Evolutionary conservation across 441 rosid species (phyloP).

Genomic region (Dalechampia spathulata): DNA sequence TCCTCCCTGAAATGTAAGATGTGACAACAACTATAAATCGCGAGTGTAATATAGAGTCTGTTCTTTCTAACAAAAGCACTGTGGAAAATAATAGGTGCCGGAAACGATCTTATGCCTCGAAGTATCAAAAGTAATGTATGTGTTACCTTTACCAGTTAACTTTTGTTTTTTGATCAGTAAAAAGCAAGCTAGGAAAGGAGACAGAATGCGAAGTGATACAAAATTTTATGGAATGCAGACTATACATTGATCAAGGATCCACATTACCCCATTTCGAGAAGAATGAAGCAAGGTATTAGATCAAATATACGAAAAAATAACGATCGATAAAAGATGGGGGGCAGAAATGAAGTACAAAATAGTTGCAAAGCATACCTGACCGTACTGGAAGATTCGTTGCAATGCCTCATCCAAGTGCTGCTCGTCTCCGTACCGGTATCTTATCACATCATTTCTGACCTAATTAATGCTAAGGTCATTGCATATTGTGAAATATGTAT

Average conservation of each 20-base stretch:
- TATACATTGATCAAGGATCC: too few species aligned
- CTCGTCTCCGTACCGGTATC: constrained; percentile 94
- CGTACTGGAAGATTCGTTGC: constrained; percentile 84
- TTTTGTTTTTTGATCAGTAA: too few species aligned
- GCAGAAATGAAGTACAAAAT: background rate
- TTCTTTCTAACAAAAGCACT: background rate
- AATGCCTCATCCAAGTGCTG: constrained; percentile 94
- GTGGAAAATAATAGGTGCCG: background rate
- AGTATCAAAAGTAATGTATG: background rate
- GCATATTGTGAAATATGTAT: background rate
- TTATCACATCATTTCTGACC: constrained; percentile 85
- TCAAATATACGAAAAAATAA: background rate
- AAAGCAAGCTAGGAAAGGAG: too few species aligned
- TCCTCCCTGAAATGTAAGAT: constrained; percentile 50
- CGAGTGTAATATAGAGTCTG: background rate
- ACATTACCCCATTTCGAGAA: too few species aligned
- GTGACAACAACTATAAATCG: background rate
- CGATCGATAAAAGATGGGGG: background rate
- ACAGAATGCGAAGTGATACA: too few species aligned
- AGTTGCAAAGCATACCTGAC: constrained; percentile 47
- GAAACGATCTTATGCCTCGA: background rate
- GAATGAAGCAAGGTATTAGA: background rate
- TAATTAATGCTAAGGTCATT: constrained; percentile 30
- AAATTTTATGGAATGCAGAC: too few species aligned
- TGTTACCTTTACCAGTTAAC: too few species aligned